Base-by-base conservation (phyloP, 2,329 filamentous ascomycete species). In the Cordyceps sp. region DNA sequence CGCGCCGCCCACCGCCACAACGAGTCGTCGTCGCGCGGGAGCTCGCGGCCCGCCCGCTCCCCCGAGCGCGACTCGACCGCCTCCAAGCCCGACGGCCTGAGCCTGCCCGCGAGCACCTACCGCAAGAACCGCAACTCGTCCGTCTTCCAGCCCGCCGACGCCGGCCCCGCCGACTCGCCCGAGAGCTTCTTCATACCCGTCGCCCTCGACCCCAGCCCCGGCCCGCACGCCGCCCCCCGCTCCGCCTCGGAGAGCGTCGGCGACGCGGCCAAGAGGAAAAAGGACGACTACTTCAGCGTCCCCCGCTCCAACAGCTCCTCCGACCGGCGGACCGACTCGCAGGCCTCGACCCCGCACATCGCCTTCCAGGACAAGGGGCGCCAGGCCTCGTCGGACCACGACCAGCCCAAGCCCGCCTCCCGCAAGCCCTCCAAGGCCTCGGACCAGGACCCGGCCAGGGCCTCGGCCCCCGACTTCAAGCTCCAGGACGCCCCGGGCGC, bases 331-430 rank as follows among this genome's bases (percentile, higher is more conserved):
- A 47, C 45, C 13, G 66, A 67, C 27, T 66, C 65, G 2, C 58
- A 61, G 34, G 51, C 59, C 36, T 69, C 74, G 3, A 85, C 82
- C 13, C 83, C 85, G n/a, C 85, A 93, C 46, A 93, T 93, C 44
- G 80, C 84, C 16, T 92, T 85, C 49, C 84, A 93, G 50, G 83
- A 93, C 45, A 90, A 86, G 53, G 72, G 73, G 2, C 70, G 80
- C 3, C 48, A 54, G 29, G 21, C 45, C 14, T 75, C 74, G 1
- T 70, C 73, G 3, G 71, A 77, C 10, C 57, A 72, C 17, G 62
- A 71, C 20, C 60, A 68, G 29, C 55, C 61, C 17, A 74, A 62
- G 45, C 53, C 57, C 30, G 57, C 59, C 35, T 54, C 48, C 39
- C 65, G 55, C 44, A 67, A 57, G 50, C 55, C 57, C 27, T 69